A percentile compares a stretch with the other conserved stretches of the same genome.
These are phyloP conservation scores for Suillus ampliporus DNA, from an alignment of 768 basidiomycete species.

Conservation along the genomic window DNA sequence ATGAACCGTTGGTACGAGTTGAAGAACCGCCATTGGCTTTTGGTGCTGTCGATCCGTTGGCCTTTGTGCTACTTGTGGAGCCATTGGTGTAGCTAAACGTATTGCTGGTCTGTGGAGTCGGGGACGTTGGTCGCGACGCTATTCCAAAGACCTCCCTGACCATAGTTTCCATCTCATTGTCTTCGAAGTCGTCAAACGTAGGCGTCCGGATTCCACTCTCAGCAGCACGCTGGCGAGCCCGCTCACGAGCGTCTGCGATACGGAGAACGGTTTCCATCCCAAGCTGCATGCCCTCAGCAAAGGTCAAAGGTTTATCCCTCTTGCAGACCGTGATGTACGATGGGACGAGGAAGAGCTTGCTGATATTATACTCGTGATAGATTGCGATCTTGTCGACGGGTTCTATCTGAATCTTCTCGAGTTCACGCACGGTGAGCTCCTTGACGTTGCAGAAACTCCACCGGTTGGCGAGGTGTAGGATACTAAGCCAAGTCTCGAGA, in stretches of 20 bases:
- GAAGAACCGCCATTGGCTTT: constrained; percentile 26
- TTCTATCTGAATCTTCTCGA: constrained; percentile 43
- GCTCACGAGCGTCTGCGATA: constrained; percentile 46
- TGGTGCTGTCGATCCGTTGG: neutral
- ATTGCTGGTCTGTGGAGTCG: constrained; percentile 15
- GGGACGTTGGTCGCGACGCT: constrained; percentile 33
- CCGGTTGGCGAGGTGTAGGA: constrained; percentile 43
- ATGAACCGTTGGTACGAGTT: constrained; percentile 38
- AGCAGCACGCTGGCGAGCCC: constrained; percentile 40
- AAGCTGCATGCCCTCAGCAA: constrained; percentile 48
- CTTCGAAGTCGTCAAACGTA: constrained; percentile 40
- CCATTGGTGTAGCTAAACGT: constrained; percentile 19
- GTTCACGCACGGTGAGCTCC: constrained; percentile 42
- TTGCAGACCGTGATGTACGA: constrained; percentile 43
- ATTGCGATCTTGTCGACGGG: constrained; percentile 44
- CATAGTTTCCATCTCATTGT: constrained; percentile 29
- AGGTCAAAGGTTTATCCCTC: constrained; percentile 40
- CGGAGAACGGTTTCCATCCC: constrained; percentile 45
- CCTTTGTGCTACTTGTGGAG: neutral
- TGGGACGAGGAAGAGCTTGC: constrained; percentile 39
- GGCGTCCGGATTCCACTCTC: constrained; percentile 37
- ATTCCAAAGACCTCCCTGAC: constrained; percentile 36
- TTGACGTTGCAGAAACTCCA: constrained; percentile 50
- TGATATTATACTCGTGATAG: constrained; percentile 43
- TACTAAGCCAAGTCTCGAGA: constrained; percentile 46